These are phyloP conservation scores for Ophiostoma sp. DNA, from an alignment of 2,329 filamentous ascomycete species.

Conservation along the genomic window DNA sequence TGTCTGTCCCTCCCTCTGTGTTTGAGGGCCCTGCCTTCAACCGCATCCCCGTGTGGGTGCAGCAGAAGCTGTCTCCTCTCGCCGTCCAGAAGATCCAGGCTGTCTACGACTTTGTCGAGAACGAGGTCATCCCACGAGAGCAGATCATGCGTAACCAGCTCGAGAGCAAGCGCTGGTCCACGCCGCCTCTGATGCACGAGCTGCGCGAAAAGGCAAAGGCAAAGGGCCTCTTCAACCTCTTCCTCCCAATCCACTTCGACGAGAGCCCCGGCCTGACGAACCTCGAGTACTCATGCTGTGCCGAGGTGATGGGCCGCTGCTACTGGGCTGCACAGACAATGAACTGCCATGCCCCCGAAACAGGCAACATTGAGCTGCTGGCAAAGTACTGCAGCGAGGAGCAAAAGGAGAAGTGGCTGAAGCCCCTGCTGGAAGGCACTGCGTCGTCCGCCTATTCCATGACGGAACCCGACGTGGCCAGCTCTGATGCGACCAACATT, in stretches of 20 bases:
- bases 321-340: slow-evolving; percentile 75
- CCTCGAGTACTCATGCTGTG: slow-evolving; percentile 95
- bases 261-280: slow-evolving; percentile 93
- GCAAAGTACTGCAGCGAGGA: slow-evolving; percentile 83
- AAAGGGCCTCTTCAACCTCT: slow-evolving; percentile 96
- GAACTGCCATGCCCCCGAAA: slow-evolving; percentile 87
- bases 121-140: slow-evolving; percentile 49
- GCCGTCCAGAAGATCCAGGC: slow-evolving; percentile 31
- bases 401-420: slow-evolving; percentile 80
- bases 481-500: slow-evolving; percentile 89
- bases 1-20: slow-evolving; percentile 64
- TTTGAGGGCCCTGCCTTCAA: slow-evolving; percentile 73
- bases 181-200: slow-evolving; percentile 39
- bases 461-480: slow-evolving; percentile 86
- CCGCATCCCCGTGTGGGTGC: slow-evolving; percentile 70
- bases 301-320: slow-evolving; percentile 87
- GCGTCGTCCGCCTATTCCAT: slow-evolving; percentile 89
- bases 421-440: slow-evolving; percentile 73
- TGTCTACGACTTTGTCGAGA: slow-evolving; percentile 40
- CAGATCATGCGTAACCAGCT: slow-evolving; percentile 80
- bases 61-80: slow-evolving; percentile 27
- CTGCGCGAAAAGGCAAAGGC: slow-evolving; percentile 44
- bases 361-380: slow-evolving; percentile 91
- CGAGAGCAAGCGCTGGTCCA: slow-evolving; percentile 67
- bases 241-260: slow-evolving; percentile 90